phyloP scores from a whole-genome alignment of 2,329 filamentous ascomycete species.

The Neofusicoccum umdonicola region DNA sequence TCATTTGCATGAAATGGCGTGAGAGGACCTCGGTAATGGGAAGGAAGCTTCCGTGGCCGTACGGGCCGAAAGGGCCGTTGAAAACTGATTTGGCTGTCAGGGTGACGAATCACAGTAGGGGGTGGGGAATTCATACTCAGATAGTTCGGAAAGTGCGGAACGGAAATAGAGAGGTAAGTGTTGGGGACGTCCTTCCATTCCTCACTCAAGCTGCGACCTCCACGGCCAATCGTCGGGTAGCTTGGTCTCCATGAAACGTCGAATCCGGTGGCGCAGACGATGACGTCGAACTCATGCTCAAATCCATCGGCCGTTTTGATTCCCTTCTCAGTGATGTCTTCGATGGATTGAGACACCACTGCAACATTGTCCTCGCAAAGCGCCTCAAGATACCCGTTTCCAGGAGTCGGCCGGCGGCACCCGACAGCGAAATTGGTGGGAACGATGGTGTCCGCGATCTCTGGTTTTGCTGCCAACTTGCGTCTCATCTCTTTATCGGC shows the following conservation, averaged over 20 bases:
- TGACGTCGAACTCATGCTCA: conserved; percentile 31
- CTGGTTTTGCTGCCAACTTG: conserved; percentile 39
- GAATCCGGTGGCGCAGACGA: conserved; percentile 36
- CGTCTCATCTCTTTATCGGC: conserved; percentile 37
- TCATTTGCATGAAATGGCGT: not conserved
- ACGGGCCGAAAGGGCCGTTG: conserved; percentile 12
- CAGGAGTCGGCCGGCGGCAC: conserved; percentile 31
- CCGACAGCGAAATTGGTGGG: conserved; percentile 36
- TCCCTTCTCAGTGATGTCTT: conserved; percentile 29
- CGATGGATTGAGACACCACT: conserved; percentile 23
- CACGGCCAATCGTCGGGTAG: conserved; percentile 2
- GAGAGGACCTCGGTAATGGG: not conserved
- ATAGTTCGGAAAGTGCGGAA: conserved; percentile 15
- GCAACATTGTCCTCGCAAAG: conserved; percentile 31
- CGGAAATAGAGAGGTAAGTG: conserved; percentile 26
- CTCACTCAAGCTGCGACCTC: not conserved
- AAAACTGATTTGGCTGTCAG: conserved; percentile 16
- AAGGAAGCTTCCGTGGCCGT: not conserved
- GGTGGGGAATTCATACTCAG: not conserved
- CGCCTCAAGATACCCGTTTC: conserved; percentile 34
- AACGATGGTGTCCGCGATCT: conserved; percentile 45
- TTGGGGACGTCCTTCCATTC: conserved; percentile 19
- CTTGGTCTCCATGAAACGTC: conserved; percentile 27
- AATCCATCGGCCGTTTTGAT: conserved; percentile 29
- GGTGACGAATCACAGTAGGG: not conserved